A percentile compares a stretch with the other conserved stretches of the same genome.
Evolutionary conservation across 2,329 filamentous ascomycete genomes (phyloP).

Genomic region (Aspergillus sp.): DNA sequence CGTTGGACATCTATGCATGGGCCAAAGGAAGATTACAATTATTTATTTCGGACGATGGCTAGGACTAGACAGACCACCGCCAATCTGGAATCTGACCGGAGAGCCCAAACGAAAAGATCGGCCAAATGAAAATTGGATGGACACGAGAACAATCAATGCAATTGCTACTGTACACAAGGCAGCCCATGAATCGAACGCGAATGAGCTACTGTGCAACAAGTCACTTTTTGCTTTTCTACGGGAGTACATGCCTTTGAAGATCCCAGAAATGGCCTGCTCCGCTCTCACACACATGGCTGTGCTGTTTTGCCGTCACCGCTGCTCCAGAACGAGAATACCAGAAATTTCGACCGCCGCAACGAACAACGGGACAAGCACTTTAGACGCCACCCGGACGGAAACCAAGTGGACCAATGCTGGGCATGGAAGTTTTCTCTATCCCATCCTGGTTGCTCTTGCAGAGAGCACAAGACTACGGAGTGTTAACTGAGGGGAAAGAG

Average conservation of each 20-base stretch:
- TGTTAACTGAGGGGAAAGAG: too few species aligned
- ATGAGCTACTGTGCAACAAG: too few species aligned
- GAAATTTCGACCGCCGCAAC: conserved; percentile 9
- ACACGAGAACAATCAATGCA: neutral
- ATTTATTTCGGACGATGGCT: neutral
- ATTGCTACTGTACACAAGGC: too few species aligned
- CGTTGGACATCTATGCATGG: conserved; percentile 31
- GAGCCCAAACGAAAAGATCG: conserved; percentile 7
- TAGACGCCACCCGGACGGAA: conserved; percentile 23
- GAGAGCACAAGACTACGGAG: too few species aligned
- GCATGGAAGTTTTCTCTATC: too few species aligned
- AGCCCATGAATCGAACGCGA: too few species aligned
- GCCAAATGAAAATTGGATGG: conserved; percentile 12
- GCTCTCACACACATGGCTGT: too few species aligned
- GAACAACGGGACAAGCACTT: conserved; percentile 22
- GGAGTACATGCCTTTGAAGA: too few species aligned
- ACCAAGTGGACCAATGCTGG: too few species aligned
- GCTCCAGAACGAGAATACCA: conserved; percentile 5
- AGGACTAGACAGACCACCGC: conserved; percentile 5
- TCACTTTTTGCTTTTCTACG: too few species aligned
- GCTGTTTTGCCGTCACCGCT: conserved; percentile 2
- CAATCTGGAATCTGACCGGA: conserved; percentile 10
- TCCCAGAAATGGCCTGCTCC: too few species aligned
- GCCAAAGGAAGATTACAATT: conserved; percentile 12
- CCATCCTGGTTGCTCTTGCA: too few species aligned